Conservation (phyloP, 176 grass and related monocot species). For the Thinopyrum elongatum region DNA sequence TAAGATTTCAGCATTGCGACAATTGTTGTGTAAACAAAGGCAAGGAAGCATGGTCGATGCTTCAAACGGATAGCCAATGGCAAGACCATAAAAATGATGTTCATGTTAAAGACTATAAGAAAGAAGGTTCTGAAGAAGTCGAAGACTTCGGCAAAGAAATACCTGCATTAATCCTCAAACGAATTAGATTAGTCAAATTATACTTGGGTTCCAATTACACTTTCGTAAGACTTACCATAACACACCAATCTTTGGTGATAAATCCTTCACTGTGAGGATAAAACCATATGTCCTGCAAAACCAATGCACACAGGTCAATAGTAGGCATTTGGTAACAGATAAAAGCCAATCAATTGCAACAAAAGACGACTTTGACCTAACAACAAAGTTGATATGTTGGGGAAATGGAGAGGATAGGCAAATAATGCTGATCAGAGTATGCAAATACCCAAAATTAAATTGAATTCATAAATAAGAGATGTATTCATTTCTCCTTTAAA, state of each 20-base stretch:
- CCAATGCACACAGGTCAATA: not conserved
- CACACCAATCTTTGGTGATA: conserved; percentile 13
- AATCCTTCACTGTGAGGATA: not conserved
- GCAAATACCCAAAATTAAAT: not conserved
- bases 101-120: conserved; percentile 92
- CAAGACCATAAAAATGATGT: conserved; percentile 89
- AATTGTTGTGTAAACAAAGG: conserved; percentile 75
- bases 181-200: conserved; percentile 26
- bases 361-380: not conserved
- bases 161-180: conserved; percentile 61
- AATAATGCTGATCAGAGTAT: not conserved
- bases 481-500: not conserved
- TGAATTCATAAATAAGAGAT: not conserved
- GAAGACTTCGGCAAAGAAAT: conserved; percentile 97
- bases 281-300: conserved; percentile 17
- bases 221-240: not conserved
- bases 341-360: not conserved
- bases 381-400: not conserved
- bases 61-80: conserved; percentile 78
- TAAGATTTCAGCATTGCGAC: conserved; percentile 86
- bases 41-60: conserved; percentile 91
- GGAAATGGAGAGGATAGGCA: not conserved
- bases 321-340: not conserved
- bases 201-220: not conserved
- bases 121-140: conserved; percentile 95